Evolutionary conservation across 2,329 filamentous ascomycete species (phyloP).

Genomic region (Rhynchosporium graminicola): DNA sequence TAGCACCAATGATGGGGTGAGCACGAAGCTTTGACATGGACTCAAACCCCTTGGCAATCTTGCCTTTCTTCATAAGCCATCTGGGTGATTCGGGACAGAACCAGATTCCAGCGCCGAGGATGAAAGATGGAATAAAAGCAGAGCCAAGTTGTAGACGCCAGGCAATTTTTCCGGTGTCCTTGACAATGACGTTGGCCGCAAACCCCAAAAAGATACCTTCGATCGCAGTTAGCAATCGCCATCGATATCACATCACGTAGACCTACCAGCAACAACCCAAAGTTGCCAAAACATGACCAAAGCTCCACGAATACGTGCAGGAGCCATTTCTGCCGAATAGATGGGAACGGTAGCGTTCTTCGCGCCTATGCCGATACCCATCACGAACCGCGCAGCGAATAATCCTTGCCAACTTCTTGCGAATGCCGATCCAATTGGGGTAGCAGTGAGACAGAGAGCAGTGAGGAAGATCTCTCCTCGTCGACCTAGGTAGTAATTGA

Average conservation of each 20-base stretch:
- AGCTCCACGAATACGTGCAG: constrained; percentile 55
- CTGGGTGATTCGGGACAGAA: constrained; percentile 67
- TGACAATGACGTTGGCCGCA: constrained; percentile 46
- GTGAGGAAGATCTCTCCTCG: constrained; percentile 73
- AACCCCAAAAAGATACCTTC: constrained; percentile 55
- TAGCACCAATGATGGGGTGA: constrained; percentile 60
- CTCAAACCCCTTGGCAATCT: constrained; percentile 51
- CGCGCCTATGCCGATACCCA: constrained; percentile 61
- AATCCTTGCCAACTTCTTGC: constrained; percentile 59
- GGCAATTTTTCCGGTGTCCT: constrained; percentile 55
- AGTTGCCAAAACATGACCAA: constrained; percentile 85
- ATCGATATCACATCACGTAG: constrained; percentile 54
- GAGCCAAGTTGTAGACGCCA: constrained; percentile 68
- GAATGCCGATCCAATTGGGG: constrained; percentile 60
- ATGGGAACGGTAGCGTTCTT: constrained; percentile 51
- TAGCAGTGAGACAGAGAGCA: constrained; percentile 79
- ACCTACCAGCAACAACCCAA: constrained; percentile 74
- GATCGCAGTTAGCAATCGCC: constrained; percentile 41
- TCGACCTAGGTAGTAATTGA: constrained; percentile 63
- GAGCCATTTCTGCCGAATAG: constrained; percentile 56
- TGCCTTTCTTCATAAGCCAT: constrained; percentile 56
- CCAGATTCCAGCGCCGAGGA: constrained; percentile 61
- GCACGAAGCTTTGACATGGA: constrained; percentile 62
- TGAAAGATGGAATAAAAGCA: constrained; percentile 60
- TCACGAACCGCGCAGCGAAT: constrained; percentile 52